Evolutionary conservation across 2,329 filamentous ascomycete genomes (phyloP).

Genomic region (Colletotrichum graminicola): DNA sequence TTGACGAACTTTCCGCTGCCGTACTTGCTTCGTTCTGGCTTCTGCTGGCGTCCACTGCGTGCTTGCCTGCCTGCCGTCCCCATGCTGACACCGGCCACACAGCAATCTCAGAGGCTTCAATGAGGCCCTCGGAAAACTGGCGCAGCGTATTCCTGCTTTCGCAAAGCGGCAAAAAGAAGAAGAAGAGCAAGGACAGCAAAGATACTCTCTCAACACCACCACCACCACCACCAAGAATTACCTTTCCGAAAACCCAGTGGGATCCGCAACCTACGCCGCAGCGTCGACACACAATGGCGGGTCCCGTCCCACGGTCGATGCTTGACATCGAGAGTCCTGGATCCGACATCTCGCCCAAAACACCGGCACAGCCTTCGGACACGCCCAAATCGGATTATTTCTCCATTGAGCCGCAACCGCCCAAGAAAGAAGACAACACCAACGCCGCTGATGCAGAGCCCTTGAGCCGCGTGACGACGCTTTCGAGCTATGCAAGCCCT

Average conservation of each 20-base stretch:
- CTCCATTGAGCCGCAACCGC: conserved; percentile 33
- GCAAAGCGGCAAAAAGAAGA: conserved; percentile 40
- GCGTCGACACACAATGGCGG: conserved; percentile 37
- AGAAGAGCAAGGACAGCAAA: conserved; percentile 24
- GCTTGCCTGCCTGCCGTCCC: conserved; percentile 12
- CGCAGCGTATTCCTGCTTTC: conserved; percentile 38
- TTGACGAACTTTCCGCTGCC: neutral
- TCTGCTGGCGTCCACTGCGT: conserved; percentile 9
- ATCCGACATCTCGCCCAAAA: conserved; percentile 59
- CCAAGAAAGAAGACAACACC: conserved; percentile 21
- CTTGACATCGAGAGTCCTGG: conserved; percentile 52
- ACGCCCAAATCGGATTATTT: conserved; percentile 47
- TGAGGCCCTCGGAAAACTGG: conserved; percentile 38
- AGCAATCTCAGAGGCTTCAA: conserved; percentile 27
- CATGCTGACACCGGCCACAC: conserved; percentile 27
- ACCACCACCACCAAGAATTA: conserved; percentile 16
- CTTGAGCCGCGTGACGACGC: conserved; percentile 33
- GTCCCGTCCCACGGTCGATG: conserved; percentile 43
- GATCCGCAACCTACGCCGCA: conserved; percentile 6
- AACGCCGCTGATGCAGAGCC: conserved; percentile 8
- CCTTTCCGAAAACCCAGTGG: conserved; percentile 25
- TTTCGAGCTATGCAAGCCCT: conserved; percentile 33
- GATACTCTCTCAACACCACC: conserved; percentile 20
- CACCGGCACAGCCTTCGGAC: conserved; percentile 45
- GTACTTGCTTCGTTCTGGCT: conserved; percentile 5